A percentile compares a stretch with the other conserved stretches of the same genome.
These are phyloP conservation scores for Curvularia eragrostidis DNA, from an alignment of 2,329 filamentous ascomycete species.

Conservation along the genomic window DNA sequence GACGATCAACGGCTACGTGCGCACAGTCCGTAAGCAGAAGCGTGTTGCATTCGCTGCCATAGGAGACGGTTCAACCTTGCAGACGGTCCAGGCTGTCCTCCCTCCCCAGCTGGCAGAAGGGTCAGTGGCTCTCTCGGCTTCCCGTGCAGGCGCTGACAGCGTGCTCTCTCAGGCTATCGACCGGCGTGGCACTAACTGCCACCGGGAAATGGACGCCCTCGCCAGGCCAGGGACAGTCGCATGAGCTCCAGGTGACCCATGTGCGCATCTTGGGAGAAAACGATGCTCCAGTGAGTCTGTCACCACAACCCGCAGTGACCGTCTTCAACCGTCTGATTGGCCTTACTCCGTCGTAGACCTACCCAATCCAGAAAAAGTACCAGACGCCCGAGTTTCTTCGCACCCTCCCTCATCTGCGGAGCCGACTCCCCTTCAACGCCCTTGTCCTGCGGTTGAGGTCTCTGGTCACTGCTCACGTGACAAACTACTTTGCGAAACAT, in stretches of 20 bases:
- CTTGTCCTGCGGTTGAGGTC: slow-evolving; percentile 83
- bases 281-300: slow-evolving; percentile 72
- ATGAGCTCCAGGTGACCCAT: slow-evolving; percentile 78
- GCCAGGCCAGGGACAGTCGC: slow-evolving; percentile 71
- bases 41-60: slow-evolving; percentile 81
- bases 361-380: slow-evolving; percentile 95
- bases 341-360: slow-evolving; percentile 64
- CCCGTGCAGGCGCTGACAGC: slow-evolving; percentile 24
- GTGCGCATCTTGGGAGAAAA: slow-evolving; percentile 77
- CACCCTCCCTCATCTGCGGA: slow-evolving; percentile 83
- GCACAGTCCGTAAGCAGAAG: slow-evolving; percentile 87
- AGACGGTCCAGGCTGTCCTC: slow-evolving; percentile 81
- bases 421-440: slow-evolving; percentile 81
- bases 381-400: slow-evolving; percentile 89
- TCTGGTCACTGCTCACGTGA: slow-evolving; percentile 74
- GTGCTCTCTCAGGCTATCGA: slow-evolving; percentile 68
- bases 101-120: slow-evolving; percentile 72
- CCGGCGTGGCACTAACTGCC: slow-evolving; percentile 80
- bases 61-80: slow-evolving; percentile 83
- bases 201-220: slow-evolving; percentile 78
- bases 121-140: slow-evolving; percentile 59
- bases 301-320: slow-evolving; percentile 4
- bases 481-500: slow-evolving; percentile 74
- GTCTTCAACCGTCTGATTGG: slow-evolving; percentile 25
- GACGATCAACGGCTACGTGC: slow-evolving; percentile 76